A percentile compares a stretch with the other conserved stretches of the same genome.
Evolutionary conservation across 2,329 filamentous ascomycete genomes (phyloP).

Genomic region (Phaeomoniella chlamydospora): DNA sequence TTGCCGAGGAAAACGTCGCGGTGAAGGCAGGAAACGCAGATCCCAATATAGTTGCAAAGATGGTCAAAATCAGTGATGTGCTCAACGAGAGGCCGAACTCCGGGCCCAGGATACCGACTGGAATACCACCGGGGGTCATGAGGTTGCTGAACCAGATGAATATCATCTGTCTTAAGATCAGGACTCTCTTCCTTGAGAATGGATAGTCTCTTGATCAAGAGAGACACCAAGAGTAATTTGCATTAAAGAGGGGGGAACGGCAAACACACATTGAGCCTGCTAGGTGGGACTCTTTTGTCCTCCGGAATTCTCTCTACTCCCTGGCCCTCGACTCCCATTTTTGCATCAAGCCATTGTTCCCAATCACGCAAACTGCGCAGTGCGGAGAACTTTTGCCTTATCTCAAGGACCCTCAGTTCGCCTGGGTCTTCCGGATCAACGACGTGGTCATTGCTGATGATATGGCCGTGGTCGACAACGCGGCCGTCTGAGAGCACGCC

Average conservation of each 20-base stretch:
- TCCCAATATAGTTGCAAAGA: slow-evolving; percentile 13
- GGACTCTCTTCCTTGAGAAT: too few species aligned
- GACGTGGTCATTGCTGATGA: too few species aligned
- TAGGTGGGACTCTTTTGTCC: slow-evolving; percentile 2
- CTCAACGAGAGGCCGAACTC: slow-evolving; percentile 13
- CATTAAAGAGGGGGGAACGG: background rate
- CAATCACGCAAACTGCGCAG: slow-evolving; percentile 2
- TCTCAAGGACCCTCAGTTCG: too few species aligned
- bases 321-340: slow-evolving; percentile 3
- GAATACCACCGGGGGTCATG: slow-evolving; percentile 7
- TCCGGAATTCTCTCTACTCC: slow-evolving; percentile 4
- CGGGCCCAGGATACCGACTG: slow-evolving; percentile 13
- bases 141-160: slow-evolving; percentile 13
- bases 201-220: too few species aligned
- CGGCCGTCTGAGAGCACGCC: too few species aligned
- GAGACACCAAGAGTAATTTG: too few species aligned
- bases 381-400: too few species aligned
- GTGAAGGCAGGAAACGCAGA: slow-evolving; percentile 9
- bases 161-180: slow-evolving; percentile 6
- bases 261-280: slow-evolving; percentile 2
- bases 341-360: slow-evolving; percentile 3
- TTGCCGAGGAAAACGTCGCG: too few species aligned
- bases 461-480: too few species aligned
- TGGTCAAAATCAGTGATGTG: slow-evolving; percentile 11
- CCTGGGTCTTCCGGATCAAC: too few species aligned